A percentile compares a stretch with the other conserved stretches of the same genome.
Conservation (phyloP, 768 basidiomycete genomes). For the Tricholoma bakamatsutake region DNA sequence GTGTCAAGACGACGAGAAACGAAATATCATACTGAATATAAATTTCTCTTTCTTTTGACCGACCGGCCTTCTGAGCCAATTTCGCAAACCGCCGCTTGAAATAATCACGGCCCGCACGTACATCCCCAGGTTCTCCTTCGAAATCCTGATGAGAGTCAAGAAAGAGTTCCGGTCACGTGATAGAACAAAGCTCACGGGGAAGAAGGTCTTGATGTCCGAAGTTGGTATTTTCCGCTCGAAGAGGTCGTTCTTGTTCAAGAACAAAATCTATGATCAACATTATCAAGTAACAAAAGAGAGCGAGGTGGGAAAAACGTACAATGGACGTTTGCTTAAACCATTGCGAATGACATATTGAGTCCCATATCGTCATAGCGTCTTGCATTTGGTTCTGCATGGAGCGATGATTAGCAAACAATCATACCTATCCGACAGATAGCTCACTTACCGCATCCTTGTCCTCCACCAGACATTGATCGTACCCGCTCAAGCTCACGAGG, state of each 20-base stretch:
- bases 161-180: not conserved
- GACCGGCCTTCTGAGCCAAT: conserved; percentile 79
- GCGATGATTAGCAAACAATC: not conserved
- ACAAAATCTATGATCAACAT: conserved; percentile 60
- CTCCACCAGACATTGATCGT: conserved; percentile 91
- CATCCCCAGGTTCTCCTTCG: conserved; percentile 71
- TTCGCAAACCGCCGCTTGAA: conserved; percentile 83
- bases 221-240: conserved; percentile 76
- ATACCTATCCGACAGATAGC: not conserved
- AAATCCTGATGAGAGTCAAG: conserved; percentile 54
- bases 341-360: conserved; percentile 95
- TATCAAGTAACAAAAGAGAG: not conserved
- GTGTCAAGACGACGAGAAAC: not conserved
- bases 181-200: conserved; percentile 52
- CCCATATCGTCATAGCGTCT: conserved; percentile 98
- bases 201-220: conserved; percentile 85
- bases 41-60: conserved; percentile 83
- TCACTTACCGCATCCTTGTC: conserved; percentile 79
- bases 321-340: conserved; percentile 96
- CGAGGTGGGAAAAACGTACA: conserved; percentile 38
- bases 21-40: conserved; percentile 75
- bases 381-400: conserved; percentile 88
- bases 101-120: conserved; percentile 77
- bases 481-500: conserved; percentile 86
- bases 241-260: conserved; percentile 95